A percentile compares a stretch with the other conserved stretches of the same genome.
These are phyloP conservation scores for Colletotrichum trifolii DNA, from an alignment of 2,329 filamentous ascomycete species.

Conservation along the genomic window DNA sequence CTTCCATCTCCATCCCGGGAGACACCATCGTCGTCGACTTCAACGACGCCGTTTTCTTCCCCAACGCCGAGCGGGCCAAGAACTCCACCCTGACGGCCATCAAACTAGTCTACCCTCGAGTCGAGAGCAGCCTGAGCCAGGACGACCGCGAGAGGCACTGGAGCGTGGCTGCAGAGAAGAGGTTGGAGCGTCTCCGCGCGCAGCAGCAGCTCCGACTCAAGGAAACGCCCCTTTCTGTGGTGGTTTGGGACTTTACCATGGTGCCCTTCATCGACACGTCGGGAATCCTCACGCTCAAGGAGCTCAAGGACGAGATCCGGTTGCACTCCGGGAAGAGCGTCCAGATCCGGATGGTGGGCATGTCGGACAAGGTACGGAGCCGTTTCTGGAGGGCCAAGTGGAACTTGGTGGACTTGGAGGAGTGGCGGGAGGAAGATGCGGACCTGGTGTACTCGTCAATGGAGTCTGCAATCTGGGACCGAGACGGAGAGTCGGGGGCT, in stretches of 20 bases:
- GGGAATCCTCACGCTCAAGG: constrained; percentile 60
- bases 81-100: constrained; percentile 54
- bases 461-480: constrained; percentile 34
- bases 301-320: constrained; percentile 60
- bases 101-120: constrained; percentile 52
- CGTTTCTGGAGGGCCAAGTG: constrained; percentile 54
- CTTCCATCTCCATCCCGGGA: constrained; percentile 46
- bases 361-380: constrained; percentile 55
- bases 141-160: constrained; percentile 58
- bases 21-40: constrained; percentile 69
- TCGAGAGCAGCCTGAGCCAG: constrained; percentile 44
- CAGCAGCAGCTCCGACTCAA: constrained; percentile 45
- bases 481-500: constrained; percentile 23
- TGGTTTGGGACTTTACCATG: constrained; percentile 64
- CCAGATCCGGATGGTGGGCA: constrained; percentile 61
- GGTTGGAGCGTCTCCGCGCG: constrained; percentile 57
- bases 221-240: constrained; percentile 51
- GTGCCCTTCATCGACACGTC: constrained; percentile 66
- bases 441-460: constrained; percentile 34
- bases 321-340: constrained; percentile 59
- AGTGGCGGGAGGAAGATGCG: constrained; percentile 32
- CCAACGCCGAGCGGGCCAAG: constrained; percentile 61
- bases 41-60: constrained; percentile 69
- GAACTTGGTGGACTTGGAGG: constrained; percentile 37
- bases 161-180: constrained; percentile 63